Evolutionary conservation across 371 early-diverging fungal species (phyloP).

Genomic region (Mucor velutinosus): DNA sequence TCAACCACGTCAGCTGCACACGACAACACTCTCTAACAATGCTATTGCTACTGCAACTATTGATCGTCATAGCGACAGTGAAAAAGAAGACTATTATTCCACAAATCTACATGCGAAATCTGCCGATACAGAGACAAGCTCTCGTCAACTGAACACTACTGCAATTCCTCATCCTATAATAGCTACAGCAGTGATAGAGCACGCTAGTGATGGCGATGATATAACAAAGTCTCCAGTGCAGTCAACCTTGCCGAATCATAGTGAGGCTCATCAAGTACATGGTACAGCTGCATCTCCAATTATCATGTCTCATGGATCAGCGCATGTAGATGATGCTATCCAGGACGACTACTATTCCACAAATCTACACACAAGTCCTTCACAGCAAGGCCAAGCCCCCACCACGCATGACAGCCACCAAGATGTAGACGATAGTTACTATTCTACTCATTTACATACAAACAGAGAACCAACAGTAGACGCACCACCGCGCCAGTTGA

Average conservation of each 20-base stretch:
- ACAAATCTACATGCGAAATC: neutral
- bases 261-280: neutral
- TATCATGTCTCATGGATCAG: neutral
- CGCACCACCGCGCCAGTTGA: neutral
- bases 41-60: neutral
- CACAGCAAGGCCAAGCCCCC: neutral
- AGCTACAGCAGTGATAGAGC: neutral
- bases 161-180: neutral
- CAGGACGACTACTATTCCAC: neutral
- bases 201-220: neutral
- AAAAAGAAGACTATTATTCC: neutral
- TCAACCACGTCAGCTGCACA: neutral
- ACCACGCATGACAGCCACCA: neutral
- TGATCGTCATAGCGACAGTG: neutral
- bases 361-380: neutral
- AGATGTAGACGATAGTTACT: neutral
- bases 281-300: too few species aligned
- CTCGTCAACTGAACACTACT: neutral
- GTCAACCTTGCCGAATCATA: neutral
- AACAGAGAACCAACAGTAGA: neutral
- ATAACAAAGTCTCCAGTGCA: neutral
- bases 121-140: neutral
- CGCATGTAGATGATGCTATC: neutral
- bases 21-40: neutral
- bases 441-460: neutral